A percentile compares a stretch with the other conserved stretches of the same genome.
Evolutionary conservation across 306 rosid species (phyloP).

Genomic region (Vigna mungo): DNA sequence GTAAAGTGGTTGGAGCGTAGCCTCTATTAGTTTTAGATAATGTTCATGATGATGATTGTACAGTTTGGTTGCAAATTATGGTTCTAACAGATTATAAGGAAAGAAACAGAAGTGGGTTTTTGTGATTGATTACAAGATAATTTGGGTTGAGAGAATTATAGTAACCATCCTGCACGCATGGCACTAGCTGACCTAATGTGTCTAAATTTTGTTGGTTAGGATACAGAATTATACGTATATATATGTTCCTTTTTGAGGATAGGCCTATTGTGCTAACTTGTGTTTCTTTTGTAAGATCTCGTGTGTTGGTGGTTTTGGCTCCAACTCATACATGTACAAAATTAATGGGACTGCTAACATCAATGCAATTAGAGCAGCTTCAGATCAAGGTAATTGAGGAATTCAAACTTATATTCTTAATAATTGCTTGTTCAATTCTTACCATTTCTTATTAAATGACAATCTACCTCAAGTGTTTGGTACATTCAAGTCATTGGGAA

Average conservation of each 20-base stretch:
- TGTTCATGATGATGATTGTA: constrained; percentile 16
- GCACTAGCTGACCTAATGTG: constrained; percentile 22
- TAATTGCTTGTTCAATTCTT: constrained; percentile 29
- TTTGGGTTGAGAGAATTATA: constrained; percentile 14
- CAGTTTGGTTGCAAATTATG: constrained; percentile 23
- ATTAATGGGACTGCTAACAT: constrained; percentile 96
- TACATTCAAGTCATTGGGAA: too few species aligned
- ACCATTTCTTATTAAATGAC: not conserved
- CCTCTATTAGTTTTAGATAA: not conserved
- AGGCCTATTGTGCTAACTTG: constrained; percentile 45
- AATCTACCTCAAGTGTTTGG: too few species aligned
- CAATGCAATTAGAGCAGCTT: constrained; percentile 91
- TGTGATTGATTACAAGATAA: constrained; percentile 29
- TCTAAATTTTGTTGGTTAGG: constrained; percentile 38
- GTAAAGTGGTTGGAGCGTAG: constrained; percentile 25
- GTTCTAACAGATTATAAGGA: constrained; percentile 15
- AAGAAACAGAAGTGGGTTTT: not conserved
- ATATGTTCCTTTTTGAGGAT: constrained; percentile 11
- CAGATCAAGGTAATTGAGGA: constrained; percentile 76
- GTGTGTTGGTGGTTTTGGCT: constrained; percentile 98
- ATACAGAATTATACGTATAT: not conserved
- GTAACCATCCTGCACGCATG: constrained; percentile 1
- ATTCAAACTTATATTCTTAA: not conserved
- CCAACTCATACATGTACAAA: constrained; percentile 91
- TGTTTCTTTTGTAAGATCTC: constrained; percentile 73